Base-by-base conservation (phyloP, 768 basidiomycete species). In the Lactifluus subvellereus region DNA sequence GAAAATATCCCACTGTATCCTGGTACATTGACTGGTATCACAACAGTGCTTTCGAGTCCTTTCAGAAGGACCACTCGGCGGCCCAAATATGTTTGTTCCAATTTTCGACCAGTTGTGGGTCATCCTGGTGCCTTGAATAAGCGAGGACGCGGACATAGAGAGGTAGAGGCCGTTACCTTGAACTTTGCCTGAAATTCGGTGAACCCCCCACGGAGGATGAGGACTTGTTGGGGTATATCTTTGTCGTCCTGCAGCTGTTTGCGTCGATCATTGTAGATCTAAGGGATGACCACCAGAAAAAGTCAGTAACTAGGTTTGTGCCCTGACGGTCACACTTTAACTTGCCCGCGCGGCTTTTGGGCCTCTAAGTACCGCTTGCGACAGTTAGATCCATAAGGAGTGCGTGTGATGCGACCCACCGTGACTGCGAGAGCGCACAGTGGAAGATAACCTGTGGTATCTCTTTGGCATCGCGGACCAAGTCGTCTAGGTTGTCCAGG, bases 271-370 rank as follows among this genome's bases (percentile, higher is more conserved):
- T 80, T 88, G 91, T 66, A 55, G 35, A 49, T 37, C 59, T 59
- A 3, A 27, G 54, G 32, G 11, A 30, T 51, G 52, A 32, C 43
- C 61, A 57, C 65, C 13, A 38, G 62, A 57, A 66, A 55, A 60
- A 50, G 45, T 65, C 30, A 57, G 20, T 20, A 30, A 30, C 13
- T 37, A 57, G 43, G 16, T 7, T 59, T n/a, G 6, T 37, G 48
- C 6, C 10, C 18, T 20, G 53, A 18, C 8, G 5, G 22, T 20
- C 45, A 20, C 45, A 37, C 65, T 37, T 27, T 27, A 33, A 69
- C 79, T 40, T 72, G 91, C 91, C 65, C 81, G 76, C 43, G 90
- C 91, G 59, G 91, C 87, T 69, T 84, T 85, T 0, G 91, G 91
- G 18, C 91, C 91, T 49, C 90, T 91, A 63, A 58, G 48, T 20